Conservation (phyloP, 2,329 filamentous ascomycete species). For the Microthyrium microscopicum region DNA sequence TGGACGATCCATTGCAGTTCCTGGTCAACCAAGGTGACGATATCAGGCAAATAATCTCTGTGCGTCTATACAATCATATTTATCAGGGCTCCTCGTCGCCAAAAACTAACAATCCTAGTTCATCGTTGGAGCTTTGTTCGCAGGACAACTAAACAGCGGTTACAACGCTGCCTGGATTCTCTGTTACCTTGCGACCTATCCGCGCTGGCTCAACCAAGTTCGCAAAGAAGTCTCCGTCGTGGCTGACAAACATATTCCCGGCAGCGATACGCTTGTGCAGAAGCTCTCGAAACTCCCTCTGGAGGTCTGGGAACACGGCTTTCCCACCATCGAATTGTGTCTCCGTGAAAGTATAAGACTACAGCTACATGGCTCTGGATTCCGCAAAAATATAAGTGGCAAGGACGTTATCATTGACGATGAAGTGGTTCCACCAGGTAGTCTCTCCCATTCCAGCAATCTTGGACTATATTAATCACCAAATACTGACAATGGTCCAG, state of each 20-base stretch:
- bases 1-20: slow-evolving; percentile 36
- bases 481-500: not conserved
- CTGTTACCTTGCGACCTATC: slow-evolving; percentile 18
- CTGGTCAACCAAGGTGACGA: slow-evolving; percentile 35
- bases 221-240: slow-evolving; percentile 31
- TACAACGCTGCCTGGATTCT: slow-evolving; percentile 36
- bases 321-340: slow-evolving; percentile 35
- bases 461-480: no score
- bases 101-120: slow-evolving; percentile 26
- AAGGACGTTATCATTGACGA: slow-evolving; percentile 28
- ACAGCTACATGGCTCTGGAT: slow-evolving; percentile 29
- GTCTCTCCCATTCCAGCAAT: no score
- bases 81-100: not conserved
- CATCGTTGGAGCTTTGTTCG: slow-evolving; percentile 37
- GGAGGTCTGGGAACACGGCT: slow-evolving; percentile 39
- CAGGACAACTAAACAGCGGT: slow-evolving; percentile 40
- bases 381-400: slow-evolving; percentile 35
- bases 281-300: slow-evolving; percentile 29
- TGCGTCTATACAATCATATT: slow-evolving; percentile 10
- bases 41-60: slow-evolving; percentile 26
- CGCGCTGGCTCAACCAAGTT: slow-evolving; percentile 28
- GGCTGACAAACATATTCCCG: slow-evolving; percentile 26
- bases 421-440: slow-evolving; percentile 37
- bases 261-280: slow-evolving; percentile 18
- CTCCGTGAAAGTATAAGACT: slow-evolving; percentile 38